Base-by-base conservation (phyloP, 768 basidiomycete species). In the Rhizopogon roseolus region DNA sequence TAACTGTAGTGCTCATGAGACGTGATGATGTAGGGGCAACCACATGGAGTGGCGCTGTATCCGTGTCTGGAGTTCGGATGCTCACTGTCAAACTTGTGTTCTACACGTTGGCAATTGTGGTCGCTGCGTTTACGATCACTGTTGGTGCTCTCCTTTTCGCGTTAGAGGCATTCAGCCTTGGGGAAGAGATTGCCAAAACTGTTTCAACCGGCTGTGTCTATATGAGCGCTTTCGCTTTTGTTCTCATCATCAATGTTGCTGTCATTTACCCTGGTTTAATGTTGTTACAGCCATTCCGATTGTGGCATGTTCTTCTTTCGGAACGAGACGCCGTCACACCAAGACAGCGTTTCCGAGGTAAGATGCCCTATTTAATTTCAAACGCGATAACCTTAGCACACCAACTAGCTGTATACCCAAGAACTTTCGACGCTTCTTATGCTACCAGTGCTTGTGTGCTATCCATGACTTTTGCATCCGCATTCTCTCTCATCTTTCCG, bases 301-400 rank as follows among this genome's bases (percentile, higher is more conserved):
- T 91, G 25, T 81, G 81, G 79, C 73, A 66, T 48, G 78, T 86
- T 17, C 55, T 81, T 39, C 74, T 75, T 29, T 76, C 80, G 3
- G 81, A 86, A 63, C 77, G 71, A 54, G 72, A 75, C 32, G 84
- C 86, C 9, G 61, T 86, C 19, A 93, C 90, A 7, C 90, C 90
- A 42, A 76, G 90, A 38, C 85, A 92, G 66, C 76, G 81, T 17
- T 93, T 91, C 71, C 73, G 90, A 73, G 81, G 90, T 90, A 60
- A 54, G 81, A 4, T 9, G 68, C 16, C 16, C 3, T n/a, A 41
- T 45, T 17, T 14, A 11, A 46, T 38, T 13, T 32, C 29, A 40
- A 38, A 41, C 10, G 34, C 41, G 54, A 29, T 25, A 32, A 29
- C 4, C 37, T 57, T 53, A 32, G 19, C 45, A 29, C 25, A 32